phyloP scores from a whole-genome alignment of 1,284 basidiomycete species.

The Ustilago cynodontis region DNA sequence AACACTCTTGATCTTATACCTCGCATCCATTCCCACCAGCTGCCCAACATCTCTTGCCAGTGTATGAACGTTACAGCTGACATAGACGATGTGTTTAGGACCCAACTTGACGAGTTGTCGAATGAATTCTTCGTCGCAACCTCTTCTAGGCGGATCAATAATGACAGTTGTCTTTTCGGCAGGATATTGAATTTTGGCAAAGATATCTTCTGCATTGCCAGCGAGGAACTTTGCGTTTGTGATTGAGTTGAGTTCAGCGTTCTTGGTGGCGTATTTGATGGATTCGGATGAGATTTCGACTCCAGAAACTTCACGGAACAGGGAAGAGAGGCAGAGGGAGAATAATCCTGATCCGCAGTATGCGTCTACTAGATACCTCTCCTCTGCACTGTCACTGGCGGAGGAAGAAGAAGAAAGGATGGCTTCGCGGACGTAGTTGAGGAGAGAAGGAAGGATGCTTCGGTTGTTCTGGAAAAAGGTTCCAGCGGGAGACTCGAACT shows the following conservation, averaged over 20 bases:
- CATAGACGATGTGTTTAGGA: slow-evolving; percentile 66
- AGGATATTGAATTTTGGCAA: slow-evolving; percentile 76
- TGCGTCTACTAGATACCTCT: slow-evolving; percentile 64
- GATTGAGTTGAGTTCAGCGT: slow-evolving; percentile 81
- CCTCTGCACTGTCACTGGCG: neutral
- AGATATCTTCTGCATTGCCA: slow-evolving; percentile 75
- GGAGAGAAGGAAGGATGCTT: slow-evolving; percentile 85
- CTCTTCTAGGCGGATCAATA: slow-evolving; percentile 63
- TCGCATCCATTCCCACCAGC: slow-evolving; percentile 47
- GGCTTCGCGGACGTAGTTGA: slow-evolving; percentile 78
- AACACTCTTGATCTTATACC: slow-evolving; percentile 63
- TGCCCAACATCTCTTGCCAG: slow-evolving; percentile 71
- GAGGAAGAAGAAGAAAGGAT: slow-evolving; percentile 26
- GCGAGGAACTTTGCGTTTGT: slow-evolving; percentile 73
- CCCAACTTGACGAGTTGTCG: slow-evolving; percentile 64
- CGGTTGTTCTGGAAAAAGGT: slow-evolving; percentile 98
- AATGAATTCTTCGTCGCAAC: slow-evolving; percentile 65
- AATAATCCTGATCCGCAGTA: slow-evolving; percentile 83
- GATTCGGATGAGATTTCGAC: slow-evolving; percentile 83
- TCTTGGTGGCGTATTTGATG: slow-evolving; percentile 83
- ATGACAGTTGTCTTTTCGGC: slow-evolving; percentile 75
- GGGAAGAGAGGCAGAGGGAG: slow-evolving; percentile 84
- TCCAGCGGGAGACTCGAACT: slow-evolving; percentile 87
- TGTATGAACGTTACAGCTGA: slow-evolving; percentile 81
- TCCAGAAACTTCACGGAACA: slow-evolving; percentile 85